Evolutionary conservation across 2,329 filamentous ascomycete genomes (phyloP).

Genomic region (Truncatella angustata): DNA sequence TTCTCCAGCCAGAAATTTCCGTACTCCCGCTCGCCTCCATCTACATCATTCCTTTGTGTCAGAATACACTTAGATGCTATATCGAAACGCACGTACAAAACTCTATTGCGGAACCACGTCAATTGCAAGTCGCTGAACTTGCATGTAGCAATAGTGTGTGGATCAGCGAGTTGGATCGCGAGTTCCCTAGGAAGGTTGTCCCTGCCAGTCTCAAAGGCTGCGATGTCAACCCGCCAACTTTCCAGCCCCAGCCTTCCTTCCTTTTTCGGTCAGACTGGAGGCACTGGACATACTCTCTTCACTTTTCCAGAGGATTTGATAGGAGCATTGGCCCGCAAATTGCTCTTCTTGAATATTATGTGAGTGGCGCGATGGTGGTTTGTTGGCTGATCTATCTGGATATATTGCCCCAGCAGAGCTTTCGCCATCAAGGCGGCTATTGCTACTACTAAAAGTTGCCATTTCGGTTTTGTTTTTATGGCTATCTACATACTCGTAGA

Average conservation of each 20-base stretch:
- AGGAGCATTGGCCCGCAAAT: no score
- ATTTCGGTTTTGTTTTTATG: no score
- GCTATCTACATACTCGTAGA: no score
- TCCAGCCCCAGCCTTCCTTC: not conserved
- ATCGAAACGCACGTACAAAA: not conserved
- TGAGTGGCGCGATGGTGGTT: no score
- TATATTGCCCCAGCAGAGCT: no score
- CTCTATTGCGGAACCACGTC: not conserved
- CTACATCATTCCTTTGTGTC: slow-evolving; percentile 24
- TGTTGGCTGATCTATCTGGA: no score
- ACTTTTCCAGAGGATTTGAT: no score
- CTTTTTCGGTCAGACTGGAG: not conserved
- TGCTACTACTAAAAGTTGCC: no score
- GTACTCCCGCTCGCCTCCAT: slow-evolving; percentile 22
- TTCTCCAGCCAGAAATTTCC: slow-evolving; percentile 20
- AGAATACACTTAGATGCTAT: not conserved
- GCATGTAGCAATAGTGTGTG: not conserved
- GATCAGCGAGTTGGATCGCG: not conserved
- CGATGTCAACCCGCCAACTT: not conserved
- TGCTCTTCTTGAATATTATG: no score
- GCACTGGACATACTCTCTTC: no score
- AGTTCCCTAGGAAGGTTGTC: not conserved
- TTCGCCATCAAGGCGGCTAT: no score
- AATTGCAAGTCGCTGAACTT: not conserved
- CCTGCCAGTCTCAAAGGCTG: not conserved